Evolutionary conservation across 2,329 filamentous ascomycete species (phyloP).

Genomic region (Fusarium sp.): DNA sequence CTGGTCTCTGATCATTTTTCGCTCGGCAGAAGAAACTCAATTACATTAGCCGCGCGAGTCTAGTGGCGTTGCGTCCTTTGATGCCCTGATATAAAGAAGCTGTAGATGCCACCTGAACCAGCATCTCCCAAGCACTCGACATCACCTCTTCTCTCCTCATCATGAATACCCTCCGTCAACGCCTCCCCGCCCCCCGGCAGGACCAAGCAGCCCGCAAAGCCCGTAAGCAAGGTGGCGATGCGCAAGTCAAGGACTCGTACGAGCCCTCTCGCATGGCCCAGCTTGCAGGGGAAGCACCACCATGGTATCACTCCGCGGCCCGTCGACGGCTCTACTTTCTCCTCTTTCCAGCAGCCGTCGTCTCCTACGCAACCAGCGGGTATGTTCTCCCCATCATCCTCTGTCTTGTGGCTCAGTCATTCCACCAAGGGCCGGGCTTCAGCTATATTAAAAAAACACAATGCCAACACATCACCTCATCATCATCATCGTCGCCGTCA

Average conservation of each 20-base stretch:
- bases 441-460: no score
- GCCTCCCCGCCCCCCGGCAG: slow-evolving; percentile 43
- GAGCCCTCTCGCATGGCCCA: slow-evolving; percentile 47
- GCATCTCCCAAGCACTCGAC: neutral
- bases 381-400: neutral
- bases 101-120: neutral
- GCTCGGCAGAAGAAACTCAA: neutral
- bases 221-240: slow-evolving; percentile 24
- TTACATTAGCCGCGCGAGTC: slow-evolving; percentile 2
- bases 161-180: slow-evolving; percentile 39
- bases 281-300: slow-evolving; percentile 40
- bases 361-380: slow-evolving; percentile 57
- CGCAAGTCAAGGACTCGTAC: slow-evolving; percentile 15
- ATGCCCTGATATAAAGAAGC: slow-evolving; percentile 2
- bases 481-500: neutral
- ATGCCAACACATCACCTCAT: neutral
- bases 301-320: slow-evolving; percentile 49
- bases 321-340: slow-evolving; percentile 48
- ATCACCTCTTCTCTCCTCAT: neutral
- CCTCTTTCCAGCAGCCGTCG: slow-evolving; percentile 50
- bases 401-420: no score
- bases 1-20: neutral
- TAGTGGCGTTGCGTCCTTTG: neutral
- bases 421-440: no score
- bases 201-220: slow-evolving; percentile 38